Evolutionary conservation across 2,329 filamentous ascomycete genomes (phyloP).

Genomic region (Phialophora tarda): DNA sequence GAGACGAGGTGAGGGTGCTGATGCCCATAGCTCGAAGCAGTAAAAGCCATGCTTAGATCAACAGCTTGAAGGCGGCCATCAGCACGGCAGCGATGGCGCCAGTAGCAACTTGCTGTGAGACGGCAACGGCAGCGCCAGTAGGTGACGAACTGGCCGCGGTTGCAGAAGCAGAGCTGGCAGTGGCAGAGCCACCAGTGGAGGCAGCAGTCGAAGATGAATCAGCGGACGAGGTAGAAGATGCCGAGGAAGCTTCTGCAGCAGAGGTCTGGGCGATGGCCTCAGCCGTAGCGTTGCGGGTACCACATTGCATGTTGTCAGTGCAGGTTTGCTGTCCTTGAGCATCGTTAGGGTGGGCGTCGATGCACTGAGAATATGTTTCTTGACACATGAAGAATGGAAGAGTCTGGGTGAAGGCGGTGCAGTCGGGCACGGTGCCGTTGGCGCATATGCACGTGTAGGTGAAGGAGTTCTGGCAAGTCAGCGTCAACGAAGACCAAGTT

Average conservation of each 20-base stretch:
- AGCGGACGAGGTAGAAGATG: slow-evolving; percentile 46
- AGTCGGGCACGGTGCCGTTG: slow-evolving; percentile 61
- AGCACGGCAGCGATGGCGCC: slow-evolving; percentile 59
- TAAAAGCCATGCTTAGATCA: slow-evolving; percentile 53
- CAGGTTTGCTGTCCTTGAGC: slow-evolving; percentile 56
- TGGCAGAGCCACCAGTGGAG: slow-evolving; percentile 42
- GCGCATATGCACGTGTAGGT: slow-evolving; percentile 63
- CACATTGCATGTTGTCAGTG: slow-evolving; percentile 57
- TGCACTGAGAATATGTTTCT: slow-evolving; percentile 57
- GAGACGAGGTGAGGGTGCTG: slow-evolving; percentile 15
- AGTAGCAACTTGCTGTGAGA: slow-evolving; percentile 59
- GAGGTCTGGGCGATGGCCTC: slow-evolving; percentile 42
- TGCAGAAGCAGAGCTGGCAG: slow-evolving; percentile 41
- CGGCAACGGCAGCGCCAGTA: slow-evolving; percentile 52
- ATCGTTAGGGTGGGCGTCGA: slow-evolving; percentile 53
- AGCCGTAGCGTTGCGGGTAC: slow-evolving; percentile 54
- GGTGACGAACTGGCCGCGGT: slow-evolving; percentile 42
- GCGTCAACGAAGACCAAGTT: neutral
- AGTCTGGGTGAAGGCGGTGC: slow-evolving; percentile 62
- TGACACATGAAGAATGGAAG: slow-evolving; percentile 67
- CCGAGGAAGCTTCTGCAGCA: slow-evolving; percentile 41
- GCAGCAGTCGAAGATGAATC: slow-evolving; percentile 43
- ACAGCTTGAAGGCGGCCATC: slow-evolving; percentile 62
- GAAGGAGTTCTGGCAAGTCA: slow-evolving; percentile 52
- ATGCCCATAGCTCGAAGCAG: neutral